phyloP scores from a whole-genome alignment of 2,329 filamentous ascomycete genomes.

The Arthrinium puccinioides region DNA sequence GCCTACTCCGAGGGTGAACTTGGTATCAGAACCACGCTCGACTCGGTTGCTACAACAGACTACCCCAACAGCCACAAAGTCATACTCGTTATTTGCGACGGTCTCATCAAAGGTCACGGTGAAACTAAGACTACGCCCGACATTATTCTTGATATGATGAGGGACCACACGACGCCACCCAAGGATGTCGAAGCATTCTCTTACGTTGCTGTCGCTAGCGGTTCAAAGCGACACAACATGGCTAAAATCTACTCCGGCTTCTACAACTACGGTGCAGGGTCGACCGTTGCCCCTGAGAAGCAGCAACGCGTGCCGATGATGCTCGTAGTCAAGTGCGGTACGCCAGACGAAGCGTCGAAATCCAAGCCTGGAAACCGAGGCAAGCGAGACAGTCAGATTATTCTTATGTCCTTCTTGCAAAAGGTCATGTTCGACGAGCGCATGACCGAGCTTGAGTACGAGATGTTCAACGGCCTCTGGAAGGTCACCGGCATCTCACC shows the following conservation, averaged over 20 bases:
- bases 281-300: slow-evolving; percentile 71
- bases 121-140: slow-evolving; percentile 84
- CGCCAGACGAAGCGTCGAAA: slow-evolving; percentile 72
- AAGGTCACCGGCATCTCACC: slow-evolving; percentile 97
- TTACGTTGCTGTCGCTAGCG: slow-evolving; percentile 92
- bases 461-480: slow-evolving; percentile 99
- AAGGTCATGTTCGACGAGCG: slow-evolving; percentile 99
- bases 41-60: slow-evolving; percentile 95
- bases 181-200: slow-evolving; percentile 86
- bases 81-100: slow-evolving; percentile 93
- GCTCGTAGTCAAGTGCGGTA: slow-evolving; percentile 91
- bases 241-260: slow-evolving; percentile 97
- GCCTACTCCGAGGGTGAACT: slow-evolving; percentile 95
- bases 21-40: slow-evolving; percentile 85
- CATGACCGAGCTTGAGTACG: slow-evolving; percentile 98
- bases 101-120: slow-evolving; percentile 93
- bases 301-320: slow-evolving; percentile 98
- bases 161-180: slow-evolving; percentile 71
- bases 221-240: slow-evolving; percentile 98
- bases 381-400: slow-evolving; percentile 98
- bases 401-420: slow-evolving; percentile 98
- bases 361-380: slow-evolving; percentile 94
- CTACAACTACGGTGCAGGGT: slow-evolving; percentile 87
- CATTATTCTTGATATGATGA: slow-evolving; percentile 88
- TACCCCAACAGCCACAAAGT: slow-evolving; percentile 99